Evolutionary conservation across 2,329 filamentous ascomycete genomes (phyloP).

Genomic region (Coniochaeta sp.): DNA sequence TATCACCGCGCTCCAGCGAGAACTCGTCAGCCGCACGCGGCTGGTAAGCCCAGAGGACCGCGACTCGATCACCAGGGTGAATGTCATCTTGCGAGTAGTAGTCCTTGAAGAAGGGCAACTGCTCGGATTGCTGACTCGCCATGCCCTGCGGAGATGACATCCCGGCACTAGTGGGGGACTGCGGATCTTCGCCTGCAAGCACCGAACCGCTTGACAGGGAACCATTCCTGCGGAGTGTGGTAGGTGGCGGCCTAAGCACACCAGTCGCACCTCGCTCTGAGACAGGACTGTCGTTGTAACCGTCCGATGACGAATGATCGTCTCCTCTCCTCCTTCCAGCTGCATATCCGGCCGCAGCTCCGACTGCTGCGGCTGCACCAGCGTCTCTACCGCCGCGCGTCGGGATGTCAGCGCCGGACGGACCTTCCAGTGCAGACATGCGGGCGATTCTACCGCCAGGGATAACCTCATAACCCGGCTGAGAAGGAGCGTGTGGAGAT

Average conservation of each 20-base stretch:
- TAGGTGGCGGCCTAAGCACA: constrained; percentile 50
- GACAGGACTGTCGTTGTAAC: constrained; percentile 63
- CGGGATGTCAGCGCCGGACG: constrained; percentile 51
- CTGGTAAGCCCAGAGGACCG: constrained; percentile 94
- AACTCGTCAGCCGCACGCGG: constrained; percentile 92
- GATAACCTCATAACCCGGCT: constrained; percentile 62
- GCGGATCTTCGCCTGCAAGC: constrained; percentile 61
- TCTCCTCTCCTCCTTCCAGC: constrained; percentile 36
- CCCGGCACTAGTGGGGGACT: constrained; percentile 66
- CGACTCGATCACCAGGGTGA: constrained; percentile 80
- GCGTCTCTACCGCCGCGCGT: constrained; percentile 37
- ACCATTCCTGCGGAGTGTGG: constrained; percentile 63
- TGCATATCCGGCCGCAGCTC: constrained; percentile 40
- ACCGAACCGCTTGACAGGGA: constrained; percentile 82
- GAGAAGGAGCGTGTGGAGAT: constrained; percentile 20
- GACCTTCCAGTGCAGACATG: constrained; percentile 87
- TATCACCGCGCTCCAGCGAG: constrained; percentile 85
- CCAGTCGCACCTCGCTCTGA: constrained; percentile 50
- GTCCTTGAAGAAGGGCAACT: constrained; percentile 93
- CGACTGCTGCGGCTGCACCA: constrained; percentile 36
- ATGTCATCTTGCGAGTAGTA: constrained; percentile 98
- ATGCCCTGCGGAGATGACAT: constrained; percentile 81
- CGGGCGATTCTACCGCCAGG: constrained; percentile 86
- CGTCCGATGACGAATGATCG: constrained; percentile 63
- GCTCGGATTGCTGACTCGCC: constrained; percentile 87